Base-by-base conservation (phyloP, 1,284 basidiomycete genomes). In the Ustilago bromivora region DNA sequence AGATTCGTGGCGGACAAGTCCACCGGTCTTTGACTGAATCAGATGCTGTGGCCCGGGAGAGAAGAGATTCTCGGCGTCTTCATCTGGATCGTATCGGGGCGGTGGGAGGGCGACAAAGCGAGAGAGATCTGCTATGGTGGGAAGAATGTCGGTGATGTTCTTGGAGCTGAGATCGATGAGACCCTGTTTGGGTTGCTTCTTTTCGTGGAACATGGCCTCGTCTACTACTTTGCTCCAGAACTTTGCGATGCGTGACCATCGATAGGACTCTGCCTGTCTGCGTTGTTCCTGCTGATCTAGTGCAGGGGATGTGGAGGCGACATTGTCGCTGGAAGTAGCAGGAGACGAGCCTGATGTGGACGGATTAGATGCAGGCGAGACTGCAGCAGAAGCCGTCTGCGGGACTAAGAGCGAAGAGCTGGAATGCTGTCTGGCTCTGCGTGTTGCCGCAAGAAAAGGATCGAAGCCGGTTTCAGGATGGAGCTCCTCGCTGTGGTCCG, bases 381-480 rank as follows among this genome's bases (percentile, higher is more conserved):
- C 8, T 36, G 60, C 23, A 3, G 60, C 15, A 2, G 40, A 13
- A 11, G 53, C 36, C 43, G 53, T 15, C 13, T 57, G 56, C n/a
- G 68, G 63, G 11, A 53, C 31, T 2, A 72, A n/a, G 7, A 54
- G 65, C 2, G 71, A 61, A 38, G 61, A 54, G 19, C 47, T 57
- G 2, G 71, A 74, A 13, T 53, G 52, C 51, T 76, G 61, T 28
- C 74, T 61, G 3, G 70, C 74, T 46, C 70, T 61, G 31, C 69
- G 61, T 0, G 66, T 76, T 7, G 74, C 74, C 9, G 74, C 61
- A 15, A 68, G 66, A 41, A 76, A 76, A 58, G 74, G 74, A 32
- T 76, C 74, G 54, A 76, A 76, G 46, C 74, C 74, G 4, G 74
- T 76, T 53, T 76, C 74, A 23, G 74, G 74, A 36, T 71, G 65